These are phyloP conservation scores for Entophlyctis helioformis DNA, from an alignment of 192 early-diverging fungal genomes.

Conservation along the genomic window DNA sequence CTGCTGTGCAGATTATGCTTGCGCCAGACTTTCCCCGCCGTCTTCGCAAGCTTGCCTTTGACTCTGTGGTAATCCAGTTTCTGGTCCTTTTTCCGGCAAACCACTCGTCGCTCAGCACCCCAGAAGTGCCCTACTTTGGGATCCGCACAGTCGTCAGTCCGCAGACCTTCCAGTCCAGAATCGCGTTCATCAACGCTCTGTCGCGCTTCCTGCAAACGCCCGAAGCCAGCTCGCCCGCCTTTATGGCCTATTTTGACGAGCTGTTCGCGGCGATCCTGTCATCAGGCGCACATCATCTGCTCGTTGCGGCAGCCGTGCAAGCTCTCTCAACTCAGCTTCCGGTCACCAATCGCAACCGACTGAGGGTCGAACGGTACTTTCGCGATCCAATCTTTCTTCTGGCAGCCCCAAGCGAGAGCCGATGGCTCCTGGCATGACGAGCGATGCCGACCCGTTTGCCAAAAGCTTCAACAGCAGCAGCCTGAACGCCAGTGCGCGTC, in stretches of 20 bases:
- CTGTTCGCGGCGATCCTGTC: slow-evolving; percentile 16
- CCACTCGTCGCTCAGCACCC: background rate
- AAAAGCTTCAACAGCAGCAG: background rate
- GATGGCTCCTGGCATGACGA: background rate
- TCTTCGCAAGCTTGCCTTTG: slow-evolving; percentile 14
- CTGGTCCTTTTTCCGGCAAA: slow-evolving; percentile 21
- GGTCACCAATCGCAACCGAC: slow-evolving; percentile 31
- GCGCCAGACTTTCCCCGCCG: slow-evolving; percentile 4
- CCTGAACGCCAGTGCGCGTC: background rate
- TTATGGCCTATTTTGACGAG: slow-evolving; percentile 28
- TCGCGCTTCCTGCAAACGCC: slow-evolving; percentile 8
- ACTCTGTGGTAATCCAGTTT: slow-evolving; percentile 12
- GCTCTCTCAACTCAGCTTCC: slow-evolving; percentile 18
- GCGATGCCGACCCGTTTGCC: background rate
- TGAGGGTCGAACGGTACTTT: slow-evolving; percentile 25
- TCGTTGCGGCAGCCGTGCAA: slow-evolving; percentile 24
- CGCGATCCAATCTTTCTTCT: slow-evolving; percentile 6
- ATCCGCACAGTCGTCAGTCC: slow-evolving; percentile 12
- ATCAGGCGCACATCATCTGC: slow-evolving; percentile 5
- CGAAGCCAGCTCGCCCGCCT: slow-evolving; percentile 8
- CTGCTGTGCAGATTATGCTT: slow-evolving; percentile 1
- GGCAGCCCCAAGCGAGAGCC: slow-evolving; percentile 1
- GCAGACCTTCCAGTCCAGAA: slow-evolving; percentile 10
- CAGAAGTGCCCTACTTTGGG: slow-evolving; percentile 14
- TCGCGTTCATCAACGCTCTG: slow-evolving; percentile 21